Base-by-base conservation (phyloP, 1,139 yeast species). In the Spencermartinsiella ligniputridi region DNA sequence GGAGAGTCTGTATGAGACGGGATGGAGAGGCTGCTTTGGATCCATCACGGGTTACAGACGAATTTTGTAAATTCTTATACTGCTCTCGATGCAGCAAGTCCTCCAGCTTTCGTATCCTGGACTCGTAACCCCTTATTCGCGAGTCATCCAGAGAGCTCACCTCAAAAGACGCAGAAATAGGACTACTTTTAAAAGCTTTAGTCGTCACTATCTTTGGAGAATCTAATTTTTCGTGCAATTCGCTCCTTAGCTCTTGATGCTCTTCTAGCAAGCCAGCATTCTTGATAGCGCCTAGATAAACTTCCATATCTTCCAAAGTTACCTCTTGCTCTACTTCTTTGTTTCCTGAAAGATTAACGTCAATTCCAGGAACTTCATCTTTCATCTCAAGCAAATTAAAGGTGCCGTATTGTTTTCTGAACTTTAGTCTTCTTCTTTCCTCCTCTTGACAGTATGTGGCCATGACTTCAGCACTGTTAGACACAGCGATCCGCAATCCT, bases 371-470 rank as follows among this genome's bases (percentile, higher is more conserved):
- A 9, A 50, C 36, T 16, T 44, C 44, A 13, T 38, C 42, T n/a
- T 35, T 43, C 33, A 33, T 50, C 39, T 30, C 40, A 9, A 37
- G 33, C 38, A 32, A 29, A 21, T 18, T 36, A 16, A 36, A 17
- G 9, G 34, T 13, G 12, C 57, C 56, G 34, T 52, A 54, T 30
- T 49, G 50, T 33, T 72, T 70, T 4, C 73, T 51, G 96, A 96
- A 89, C 34, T 75, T 71, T 13, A 70, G 68, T 46, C 95, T 74
- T 40, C 72, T 71, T 32, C 68, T 63, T 37, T 67, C 62, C 62
- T 89, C 97, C 44, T 74, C 76, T 33, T 78, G 80, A 20, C 78
- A 72, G 40, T 83, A 63, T 38, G 72, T 63, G 6, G 84, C 78
- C 46, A 84, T 66, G 45, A 76, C 79, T 52, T 82, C 89, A 32